Percentiles rank a stretch among this genome's conserved stretches.
Conservation (phyloP, 257 asterid species). For the Penstemon eatonii region DNA sequence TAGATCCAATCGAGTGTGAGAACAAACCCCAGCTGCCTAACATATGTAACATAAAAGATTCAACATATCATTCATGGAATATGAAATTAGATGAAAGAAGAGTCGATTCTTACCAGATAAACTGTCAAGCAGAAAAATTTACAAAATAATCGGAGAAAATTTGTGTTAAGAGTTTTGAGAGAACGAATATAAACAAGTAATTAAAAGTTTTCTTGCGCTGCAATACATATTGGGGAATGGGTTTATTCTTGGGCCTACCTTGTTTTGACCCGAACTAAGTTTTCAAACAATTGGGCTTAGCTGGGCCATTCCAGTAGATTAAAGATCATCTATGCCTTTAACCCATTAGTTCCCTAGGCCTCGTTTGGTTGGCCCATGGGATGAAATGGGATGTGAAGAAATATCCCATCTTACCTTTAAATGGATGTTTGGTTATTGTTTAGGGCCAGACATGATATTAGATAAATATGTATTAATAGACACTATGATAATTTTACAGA, state of each 20-base stretch:
- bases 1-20: background rate
- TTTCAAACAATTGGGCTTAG: background rate
- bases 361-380: no score
- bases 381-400: no score
- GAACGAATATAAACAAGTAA: background rate
- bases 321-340: no score
- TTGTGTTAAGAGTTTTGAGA: background rate
- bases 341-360: no score
- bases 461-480: no score
- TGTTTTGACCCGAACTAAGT: background rate
- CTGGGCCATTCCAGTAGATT: background rate
- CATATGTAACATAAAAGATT: background rate
- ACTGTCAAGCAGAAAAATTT: constrained; percentile 15
- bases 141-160: constrained; percentile 4
- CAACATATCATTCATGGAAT: background rate
- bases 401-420: no score
- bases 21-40: constrained; percentile 1
- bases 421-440: no score
- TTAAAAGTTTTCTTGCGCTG: constrained; percentile 33
- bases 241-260: constrained; percentile 4
- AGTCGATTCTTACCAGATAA: constrained; percentile 18
- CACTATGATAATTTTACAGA: no score
- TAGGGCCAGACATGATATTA: no score
- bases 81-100: background rate
- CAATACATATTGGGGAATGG: constrained; percentile 19